A percentile compares a stretch with the other conserved stretches of the same genome.
Conservation (phyloP, 2,329 filamentous ascomycete species). For the Xenoacremonium recifei region DNA sequence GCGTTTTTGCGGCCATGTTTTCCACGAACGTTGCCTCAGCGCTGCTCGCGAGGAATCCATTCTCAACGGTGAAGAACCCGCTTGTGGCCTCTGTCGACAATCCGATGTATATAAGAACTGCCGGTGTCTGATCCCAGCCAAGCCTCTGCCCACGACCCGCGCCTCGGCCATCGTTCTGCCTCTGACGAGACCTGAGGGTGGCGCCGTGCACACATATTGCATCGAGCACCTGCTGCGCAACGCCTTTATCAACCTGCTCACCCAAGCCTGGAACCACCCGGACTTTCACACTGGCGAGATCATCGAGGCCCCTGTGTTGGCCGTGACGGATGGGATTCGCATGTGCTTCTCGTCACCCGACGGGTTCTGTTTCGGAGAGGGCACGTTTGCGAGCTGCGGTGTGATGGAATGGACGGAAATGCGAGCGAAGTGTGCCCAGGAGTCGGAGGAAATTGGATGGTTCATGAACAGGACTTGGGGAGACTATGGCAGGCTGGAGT, state of each 20-base stretch:
- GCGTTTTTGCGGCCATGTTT: slow-evolving; percentile 18
- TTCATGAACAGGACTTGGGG: background rate
- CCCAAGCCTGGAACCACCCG: background rate
- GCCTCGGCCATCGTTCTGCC: background rate
- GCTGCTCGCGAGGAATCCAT: background rate
- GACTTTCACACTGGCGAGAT: background rate
- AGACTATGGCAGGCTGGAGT: background rate
- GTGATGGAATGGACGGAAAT: background rate
- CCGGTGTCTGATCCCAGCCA: background rate
- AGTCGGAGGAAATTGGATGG: background rate
- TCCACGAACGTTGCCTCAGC: slow-evolving; percentile 9
- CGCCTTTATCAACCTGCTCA: background rate
- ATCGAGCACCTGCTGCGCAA: background rate
- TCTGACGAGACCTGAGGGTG: background rate
- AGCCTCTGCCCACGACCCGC: background rate
- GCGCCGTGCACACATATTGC: background rate
- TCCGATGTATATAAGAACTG: background rate
- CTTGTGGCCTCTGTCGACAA: background rate
- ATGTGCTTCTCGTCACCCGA: background rate
- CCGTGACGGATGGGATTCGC: background rate
- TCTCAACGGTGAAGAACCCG: background rate
- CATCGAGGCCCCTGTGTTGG: too few species aligned
- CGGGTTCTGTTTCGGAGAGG: background rate
- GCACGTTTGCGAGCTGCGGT: background rate
- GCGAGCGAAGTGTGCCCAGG: background rate